Evolutionary conservation across 2,329 filamentous ascomycete genomes (phyloP).

Genomic region (Ascochyta lentis): DNA sequence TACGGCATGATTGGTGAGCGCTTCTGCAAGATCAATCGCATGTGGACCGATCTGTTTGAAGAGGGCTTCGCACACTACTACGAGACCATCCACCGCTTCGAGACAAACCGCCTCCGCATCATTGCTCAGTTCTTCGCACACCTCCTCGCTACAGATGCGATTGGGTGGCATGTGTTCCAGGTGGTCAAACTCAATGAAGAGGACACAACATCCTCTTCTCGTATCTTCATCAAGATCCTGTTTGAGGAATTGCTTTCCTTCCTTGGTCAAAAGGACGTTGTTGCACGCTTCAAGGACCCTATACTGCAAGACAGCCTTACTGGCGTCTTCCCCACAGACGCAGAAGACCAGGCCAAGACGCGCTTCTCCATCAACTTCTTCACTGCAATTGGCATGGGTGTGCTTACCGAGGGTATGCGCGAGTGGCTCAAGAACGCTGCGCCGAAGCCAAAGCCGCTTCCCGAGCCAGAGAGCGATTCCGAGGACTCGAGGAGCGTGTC

Average conservation of each 20-base stretch:
- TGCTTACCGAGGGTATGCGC: conserved; percentile 92
- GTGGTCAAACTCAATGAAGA: conserved; percentile 92
- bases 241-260: conserved; percentile 92
- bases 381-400: conserved; percentile 95
- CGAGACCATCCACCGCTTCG: conserved; percentile 95
- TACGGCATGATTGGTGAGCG: conserved; percentile 93
- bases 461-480: conserved; percentile 43
- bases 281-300: conserved; percentile 76
- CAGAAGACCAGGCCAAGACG: conserved; percentile 79
- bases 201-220: conserved; percentile 92
- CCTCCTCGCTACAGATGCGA: conserved; percentile 82
- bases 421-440: conserved; percentile 82
- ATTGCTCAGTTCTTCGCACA: conserved; percentile 96
- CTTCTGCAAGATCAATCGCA: conserved; percentile 92
- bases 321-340: conserved; percentile 89
- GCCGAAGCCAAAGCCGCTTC: conserved; percentile 76
- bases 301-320: conserved; percentile 77
- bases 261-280: conserved; percentile 81
- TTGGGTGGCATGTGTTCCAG: conserved; percentile 89
- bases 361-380: conserved; percentile 99
- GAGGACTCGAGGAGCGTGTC: conserved; percentile 45
- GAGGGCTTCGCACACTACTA: conserved; percentile 91
- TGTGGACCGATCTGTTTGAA: conserved; percentile 94
- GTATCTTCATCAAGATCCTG: conserved; percentile 98
- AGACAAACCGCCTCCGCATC: conserved; percentile 93